These are phyloP conservation scores for Plasmodium knowlesi DNA, from an alignment of 169 alveolate species.

Conservation along the genomic window DNA sequence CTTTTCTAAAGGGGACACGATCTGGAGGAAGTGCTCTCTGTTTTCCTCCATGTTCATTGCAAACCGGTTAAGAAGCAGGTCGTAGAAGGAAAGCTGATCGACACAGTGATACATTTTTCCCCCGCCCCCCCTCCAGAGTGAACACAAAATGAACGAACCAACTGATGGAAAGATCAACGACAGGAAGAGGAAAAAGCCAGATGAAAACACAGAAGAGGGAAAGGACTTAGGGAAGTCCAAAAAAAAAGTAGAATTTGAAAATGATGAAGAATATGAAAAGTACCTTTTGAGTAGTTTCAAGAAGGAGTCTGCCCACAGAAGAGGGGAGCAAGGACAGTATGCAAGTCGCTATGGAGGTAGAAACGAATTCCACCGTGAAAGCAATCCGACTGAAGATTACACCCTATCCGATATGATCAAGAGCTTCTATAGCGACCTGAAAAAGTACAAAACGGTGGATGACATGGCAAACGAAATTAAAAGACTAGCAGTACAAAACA, in stretches of 20 bases:
- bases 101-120: background rate
- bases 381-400: background rate
- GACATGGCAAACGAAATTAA: constrained; percentile 74
- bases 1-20: background rate
- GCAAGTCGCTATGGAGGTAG: background rate
- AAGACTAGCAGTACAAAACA: constrained; percentile 29
- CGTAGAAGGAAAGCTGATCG: background rate
- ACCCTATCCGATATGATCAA: constrained; percentile 50
- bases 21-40: background rate
- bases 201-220: background rate
- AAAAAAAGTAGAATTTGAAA: constrained; percentile 60
- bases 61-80: background rate
- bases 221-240: background rate
- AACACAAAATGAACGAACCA: constrained; percentile 22
- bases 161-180: background rate
- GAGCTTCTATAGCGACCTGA: constrained; percentile 28
- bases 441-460: constrained; percentile 50
- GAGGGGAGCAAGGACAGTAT: background rate
- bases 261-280: constrained; percentile 72
- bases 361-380: background rate
- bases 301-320: background rate
- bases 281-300: constrained; percentile 42
- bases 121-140: background rate
- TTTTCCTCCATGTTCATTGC: background rate
- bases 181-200: constrained; percentile 27